Percentiles rank a stretch among this genome's conserved stretches.
phyloP scores from a whole-genome alignment of 208 protist species.

The Herpetomonas samuelpessoai region DNA sequence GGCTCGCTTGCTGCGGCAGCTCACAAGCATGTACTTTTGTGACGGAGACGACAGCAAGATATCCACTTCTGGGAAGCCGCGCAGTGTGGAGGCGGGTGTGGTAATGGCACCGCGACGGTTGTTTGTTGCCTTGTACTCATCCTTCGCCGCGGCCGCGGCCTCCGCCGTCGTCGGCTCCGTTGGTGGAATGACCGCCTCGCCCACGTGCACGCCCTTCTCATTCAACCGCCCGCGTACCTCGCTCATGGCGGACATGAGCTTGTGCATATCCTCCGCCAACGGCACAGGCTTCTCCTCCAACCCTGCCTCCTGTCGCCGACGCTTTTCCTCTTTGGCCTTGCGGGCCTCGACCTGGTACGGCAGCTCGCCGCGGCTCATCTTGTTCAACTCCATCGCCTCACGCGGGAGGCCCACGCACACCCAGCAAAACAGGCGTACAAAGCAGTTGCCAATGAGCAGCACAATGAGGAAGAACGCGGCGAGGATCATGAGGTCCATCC shows the following conservation, averaged over 20 bases:
- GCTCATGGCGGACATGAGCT: conserved; percentile 15
- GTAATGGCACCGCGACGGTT: not conserved
- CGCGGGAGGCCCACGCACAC: conserved; percentile 28
- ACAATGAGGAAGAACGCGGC: conserved; percentile 18
- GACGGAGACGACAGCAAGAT: conserved; percentile 55
- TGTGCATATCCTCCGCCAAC: conserved; percentile 22
- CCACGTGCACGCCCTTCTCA: not conserved
- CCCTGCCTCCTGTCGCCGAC: conserved; percentile 16
- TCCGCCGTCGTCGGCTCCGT: not conserved
- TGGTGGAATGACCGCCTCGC: too few relatives aligned
- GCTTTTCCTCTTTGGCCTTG: conserved; percentile 22
- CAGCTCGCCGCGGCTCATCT: conserved; percentile 24
- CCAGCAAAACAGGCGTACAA: conserved; percentile 36
- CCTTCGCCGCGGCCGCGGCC: not conserved
- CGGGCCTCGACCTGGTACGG: conserved; percentile 27
- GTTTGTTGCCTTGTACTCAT: not conserved
- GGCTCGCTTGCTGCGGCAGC: conserved; percentile 61
- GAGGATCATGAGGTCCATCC: conserved; percentile 34
- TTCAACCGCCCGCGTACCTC: conserved; percentile 4
- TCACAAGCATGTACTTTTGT: conserved; percentile 58
- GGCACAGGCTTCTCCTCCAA: conserved; percentile 19
- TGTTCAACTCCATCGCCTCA: conserved; percentile 20
- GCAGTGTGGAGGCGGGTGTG: conserved; percentile 41
- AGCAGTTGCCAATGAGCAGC: conserved; percentile 25
- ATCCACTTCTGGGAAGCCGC: conserved; percentile 61